Percentiles rank a stretch among this genome's conserved stretches.
phyloP scores from a whole-genome alignment of 2,329 filamentous ascomycete genomes.

The Fusarium avenaceum region DNA sequence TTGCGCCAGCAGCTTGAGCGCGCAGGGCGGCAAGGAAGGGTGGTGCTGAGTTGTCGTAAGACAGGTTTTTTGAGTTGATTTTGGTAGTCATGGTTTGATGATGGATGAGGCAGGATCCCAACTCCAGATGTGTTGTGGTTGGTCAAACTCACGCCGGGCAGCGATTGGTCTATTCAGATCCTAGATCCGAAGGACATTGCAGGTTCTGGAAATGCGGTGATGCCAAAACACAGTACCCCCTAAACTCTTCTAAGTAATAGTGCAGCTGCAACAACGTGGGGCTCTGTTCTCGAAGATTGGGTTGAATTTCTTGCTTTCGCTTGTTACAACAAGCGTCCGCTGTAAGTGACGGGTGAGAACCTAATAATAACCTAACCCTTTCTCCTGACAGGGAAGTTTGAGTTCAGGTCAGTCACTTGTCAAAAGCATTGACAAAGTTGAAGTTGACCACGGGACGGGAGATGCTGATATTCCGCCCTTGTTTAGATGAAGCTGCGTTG shows the following conservation, averaged over 20 bases:
- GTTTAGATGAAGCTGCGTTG: slow-evolving; percentile 15
- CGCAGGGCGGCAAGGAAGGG: slow-evolving; percentile 72
- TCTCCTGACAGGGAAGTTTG: slow-evolving; percentile 21
- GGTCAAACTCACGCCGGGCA: slow-evolving; percentile 22
- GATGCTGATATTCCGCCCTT: slow-evolving; percentile 30
- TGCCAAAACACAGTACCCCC: slow-evolving; percentile 8
- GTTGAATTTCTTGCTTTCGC: slow-evolving; percentile 18
- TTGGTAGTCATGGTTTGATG: slow-evolving; percentile 63
- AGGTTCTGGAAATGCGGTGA: slow-evolving; percentile 1
- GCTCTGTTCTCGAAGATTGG: slow-evolving; percentile 10
- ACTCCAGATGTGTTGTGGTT: slow-evolving; percentile 24
- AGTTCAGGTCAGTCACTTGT: slow-evolving; percentile 15
- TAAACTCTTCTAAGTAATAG: slow-evolving; percentile 32
- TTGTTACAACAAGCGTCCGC: slow-evolving; percentile 1
- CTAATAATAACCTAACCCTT: slow-evolving; percentile 24
- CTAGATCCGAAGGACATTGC: not conserved
- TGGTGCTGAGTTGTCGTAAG: slow-evolving; percentile 71
- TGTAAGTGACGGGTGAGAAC: slow-evolving; percentile 27
- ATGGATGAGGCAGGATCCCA: slow-evolving; percentile 5
- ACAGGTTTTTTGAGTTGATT: slow-evolving; percentile 78
- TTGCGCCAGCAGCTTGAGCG: slow-evolving; percentile 64
- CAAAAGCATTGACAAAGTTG: not conserved
- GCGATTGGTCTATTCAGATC: slow-evolving; percentile 12
- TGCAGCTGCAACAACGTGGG: slow-evolving; percentile 34
- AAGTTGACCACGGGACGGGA: slow-evolving; percentile 13